These are phyloP conservation scores for Knoxdaviesia proteae DNA, from an alignment of 2,329 filamentous ascomycete genomes.

Conservation along the genomic window DNA sequence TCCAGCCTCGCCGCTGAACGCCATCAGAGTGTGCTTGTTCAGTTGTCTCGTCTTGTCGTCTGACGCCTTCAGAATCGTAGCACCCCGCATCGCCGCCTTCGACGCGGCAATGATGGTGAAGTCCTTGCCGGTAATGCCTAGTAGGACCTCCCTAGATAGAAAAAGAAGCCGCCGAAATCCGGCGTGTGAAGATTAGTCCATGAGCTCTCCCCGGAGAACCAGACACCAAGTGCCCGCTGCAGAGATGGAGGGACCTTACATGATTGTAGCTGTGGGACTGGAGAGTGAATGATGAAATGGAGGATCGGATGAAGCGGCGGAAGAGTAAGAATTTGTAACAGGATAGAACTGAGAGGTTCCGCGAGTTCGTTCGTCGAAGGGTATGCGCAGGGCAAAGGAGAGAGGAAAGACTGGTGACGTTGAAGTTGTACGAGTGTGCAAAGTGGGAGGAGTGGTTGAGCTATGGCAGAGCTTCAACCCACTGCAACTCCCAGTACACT, in stretches of 20 bases:
- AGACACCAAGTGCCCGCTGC: no score
- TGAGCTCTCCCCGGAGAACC: no score
- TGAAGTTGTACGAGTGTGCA: not conserved
- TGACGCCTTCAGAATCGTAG: conserved; percentile 79
- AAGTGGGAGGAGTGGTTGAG: conserved; percentile 1
- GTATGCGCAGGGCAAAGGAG: not conserved
- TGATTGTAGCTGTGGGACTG: not conserved
- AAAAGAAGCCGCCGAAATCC: not conserved
- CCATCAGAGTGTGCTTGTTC: conserved; percentile 88
- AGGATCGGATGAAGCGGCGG: not conserved
- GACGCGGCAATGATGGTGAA: conserved; percentile 95
- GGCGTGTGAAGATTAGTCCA: no score
- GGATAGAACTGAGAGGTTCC: no score
- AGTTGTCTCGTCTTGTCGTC: conserved; percentile 92
- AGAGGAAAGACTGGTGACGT: not conserved
- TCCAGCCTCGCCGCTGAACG: conserved; percentile 87
- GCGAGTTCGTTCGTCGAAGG: no score
- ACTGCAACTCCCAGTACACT: conserved; percentile 2
- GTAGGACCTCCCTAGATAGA: conserved; percentile 66
- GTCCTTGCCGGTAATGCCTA: conserved; percentile 97
- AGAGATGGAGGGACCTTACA: not conserved
- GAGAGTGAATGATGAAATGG: not conserved
- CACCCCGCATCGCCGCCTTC: conserved; percentile 94
- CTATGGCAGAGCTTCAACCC: conserved; percentile 2
- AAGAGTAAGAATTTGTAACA: not conserved